Percentiles rank a stretch among this genome's conserved stretches.
phyloP scores from a whole-genome alignment of 257 asterid species.

The Jacaranda copaia region DNA sequence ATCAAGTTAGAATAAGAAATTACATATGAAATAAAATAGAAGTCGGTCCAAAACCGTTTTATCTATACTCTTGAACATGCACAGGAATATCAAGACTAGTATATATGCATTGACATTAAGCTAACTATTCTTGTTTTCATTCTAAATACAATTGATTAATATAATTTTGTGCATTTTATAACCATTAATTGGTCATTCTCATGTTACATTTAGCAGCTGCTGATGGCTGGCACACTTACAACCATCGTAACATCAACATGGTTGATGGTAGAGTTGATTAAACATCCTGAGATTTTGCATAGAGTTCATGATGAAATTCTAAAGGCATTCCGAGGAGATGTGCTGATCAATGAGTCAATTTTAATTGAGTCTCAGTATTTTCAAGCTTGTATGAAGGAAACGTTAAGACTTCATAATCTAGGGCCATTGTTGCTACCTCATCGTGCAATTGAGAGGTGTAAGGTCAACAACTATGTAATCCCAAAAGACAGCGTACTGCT shows the following conservation, averaged over 20 bases:
- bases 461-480: slow-evolving; percentile 14
- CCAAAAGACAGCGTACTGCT: slow-evolving; percentile 37
- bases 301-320: slow-evolving; percentile 10
- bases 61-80: too few relatives aligned
- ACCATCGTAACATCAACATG: neutral
- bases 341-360: neutral
- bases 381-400: slow-evolving; percentile 36
- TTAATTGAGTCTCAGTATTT: neutral
- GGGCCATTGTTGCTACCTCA: slow-evolving; percentile 38
- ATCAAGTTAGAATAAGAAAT: too few relatives aligned
- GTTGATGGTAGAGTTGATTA: slow-evolving; percentile 26
- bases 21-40: too few relatives aligned
- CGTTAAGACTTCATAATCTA: slow-evolving; percentile 29
- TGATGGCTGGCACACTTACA: slow-evolving; percentile 7
- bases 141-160: too few relatives aligned
- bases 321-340: neutral
- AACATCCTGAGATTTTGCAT: neutral
- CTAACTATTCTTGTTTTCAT: too few relatives aligned
- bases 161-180: too few relatives aligned
- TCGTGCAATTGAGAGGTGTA: slow-evolving; percentile 33
- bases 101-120: too few relatives aligned
- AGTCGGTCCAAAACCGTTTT: too few relatives aligned
- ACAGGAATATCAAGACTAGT: too few relatives aligned
- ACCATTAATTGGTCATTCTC: too few relatives aligned
- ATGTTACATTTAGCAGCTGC: slow-evolving; percentile 3